Evolutionary conservation across 805 yeast species (phyloP).

Genomic region (Metschnikowia proteae): DNA sequence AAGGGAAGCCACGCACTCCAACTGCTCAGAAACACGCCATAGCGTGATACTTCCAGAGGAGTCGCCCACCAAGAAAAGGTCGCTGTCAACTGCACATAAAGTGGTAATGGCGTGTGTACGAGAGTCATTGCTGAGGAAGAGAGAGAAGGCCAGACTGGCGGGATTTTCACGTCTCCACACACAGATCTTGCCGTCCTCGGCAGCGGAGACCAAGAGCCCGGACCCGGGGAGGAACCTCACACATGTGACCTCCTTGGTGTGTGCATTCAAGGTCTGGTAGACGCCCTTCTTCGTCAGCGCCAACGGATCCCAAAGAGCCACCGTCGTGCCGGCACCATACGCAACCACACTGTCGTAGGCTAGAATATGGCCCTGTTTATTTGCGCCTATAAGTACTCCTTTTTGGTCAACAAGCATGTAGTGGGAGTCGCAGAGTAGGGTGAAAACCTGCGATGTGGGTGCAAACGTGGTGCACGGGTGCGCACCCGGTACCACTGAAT

Average conservation of each 20-base stretch:
- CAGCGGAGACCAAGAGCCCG: constrained; percentile 51
- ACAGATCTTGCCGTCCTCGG: constrained; percentile 61
- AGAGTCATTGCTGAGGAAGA: constrained; percentile 15
- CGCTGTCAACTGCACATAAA: constrained; percentile 39
- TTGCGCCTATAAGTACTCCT: constrained; percentile 70
- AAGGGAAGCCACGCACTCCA: constrained; percentile 28
- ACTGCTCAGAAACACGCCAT: constrained; percentile 41
- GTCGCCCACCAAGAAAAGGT: constrained; percentile 55
- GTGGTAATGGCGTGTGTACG: constrained; percentile 48
- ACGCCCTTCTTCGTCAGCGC: constrained; percentile 44
- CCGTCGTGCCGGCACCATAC: constrained; percentile 62
- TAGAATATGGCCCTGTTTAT: constrained; percentile 57
- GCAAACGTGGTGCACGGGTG: constrained; percentile 18
- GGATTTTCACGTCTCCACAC: constrained; percentile 47
- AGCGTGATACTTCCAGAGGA: constrained; percentile 56
- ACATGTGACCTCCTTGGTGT: constrained; percentile 59
- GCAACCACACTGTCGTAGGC: constrained; percentile 57
- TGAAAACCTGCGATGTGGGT: constrained; percentile 12
- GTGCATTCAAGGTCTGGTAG: constrained; percentile 54
- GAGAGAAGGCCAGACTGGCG: constrained; percentile 17
- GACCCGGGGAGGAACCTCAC: constrained; percentile 50
- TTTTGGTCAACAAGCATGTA: constrained; percentile 29
- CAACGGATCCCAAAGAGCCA: constrained; percentile 70
- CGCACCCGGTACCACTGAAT: background rate
- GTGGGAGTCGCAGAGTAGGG: background rate